Evolutionary conservation across 306 rosid genomes (phyloP).

Genomic region (Cajanus cajan): DNA sequence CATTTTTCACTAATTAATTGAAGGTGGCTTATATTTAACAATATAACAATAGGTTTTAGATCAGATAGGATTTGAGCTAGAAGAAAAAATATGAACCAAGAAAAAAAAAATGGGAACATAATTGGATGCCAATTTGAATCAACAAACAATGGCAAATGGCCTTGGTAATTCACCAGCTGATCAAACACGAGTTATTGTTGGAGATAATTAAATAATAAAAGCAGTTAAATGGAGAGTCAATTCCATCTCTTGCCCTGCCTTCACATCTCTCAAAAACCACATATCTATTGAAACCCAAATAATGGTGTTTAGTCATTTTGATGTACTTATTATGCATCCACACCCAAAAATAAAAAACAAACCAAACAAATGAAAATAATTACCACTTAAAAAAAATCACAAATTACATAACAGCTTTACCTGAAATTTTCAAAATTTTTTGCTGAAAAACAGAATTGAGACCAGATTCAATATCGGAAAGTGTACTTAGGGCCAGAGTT

Average conservation of each 20-base stretch:
- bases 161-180: neutral
- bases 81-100: neutral
- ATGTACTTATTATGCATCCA: neutral
- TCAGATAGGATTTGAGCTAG: neutral
- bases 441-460: conserved; percentile 64
- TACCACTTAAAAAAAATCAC: neutral
- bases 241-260: neutral
- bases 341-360: neutral
- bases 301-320: neutral
- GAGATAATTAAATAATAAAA: neutral
- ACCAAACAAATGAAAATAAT: neutral
- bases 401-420: conserved; percentile 2
- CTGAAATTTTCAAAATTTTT: conserved; percentile 53
- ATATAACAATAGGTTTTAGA: neutral
- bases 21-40: too few species aligned
- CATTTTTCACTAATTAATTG: too few species aligned
- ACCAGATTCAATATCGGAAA: conserved; percentile 65
- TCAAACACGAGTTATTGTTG: neutral
- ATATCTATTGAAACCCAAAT: neutral
- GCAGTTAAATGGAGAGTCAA: neutral
- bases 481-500: conserved; percentile 42
- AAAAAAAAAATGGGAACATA: neutral
- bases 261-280: neutral
- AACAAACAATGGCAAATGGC: neutral
- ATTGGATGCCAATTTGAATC: neutral